Evolutionary conservation across 2,329 filamentous ascomycete species (phyloP), one percentile per base, ranked within the genome.

Genomic region (Trichoderma koningii): DNA sequence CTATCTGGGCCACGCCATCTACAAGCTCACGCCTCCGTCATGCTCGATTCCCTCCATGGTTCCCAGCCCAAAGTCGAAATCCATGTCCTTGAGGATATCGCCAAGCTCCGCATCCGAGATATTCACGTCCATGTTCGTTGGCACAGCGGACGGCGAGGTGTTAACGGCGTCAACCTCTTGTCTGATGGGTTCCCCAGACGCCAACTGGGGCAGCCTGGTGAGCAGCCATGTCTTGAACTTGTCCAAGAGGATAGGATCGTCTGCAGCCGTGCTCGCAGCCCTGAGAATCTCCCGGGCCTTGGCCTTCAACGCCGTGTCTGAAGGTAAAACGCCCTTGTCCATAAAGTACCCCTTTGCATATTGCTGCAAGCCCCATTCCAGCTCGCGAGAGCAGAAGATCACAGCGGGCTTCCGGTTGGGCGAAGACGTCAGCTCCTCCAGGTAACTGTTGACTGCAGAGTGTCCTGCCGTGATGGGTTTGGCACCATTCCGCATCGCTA

Each of bases 301-400:
- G 14, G 75, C 74, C 34, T 79, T 76, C 5, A 88, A 71, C 26
- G 75, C 76, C 3, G 78, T 78, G 69, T 87, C 83, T 2, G 71
- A 72, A 0, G 85, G 85, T 66, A 85, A 78, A 5, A 69, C 70
- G 3, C 78, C 79, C 1, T 72, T 75, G 5, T 71, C 72, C 6
- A 73, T 69, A 7, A 82, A 69, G 66, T 81, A 74, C 2, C 73
- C 70, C 34, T 77, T 74, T 6, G 85, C 82, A 68, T 81, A 85
- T 19, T 79, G 77, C 12, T 77, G 72, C 15, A 88, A 75, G 2
- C 82, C 83, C n/a, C 72, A 76, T 72, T 88, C 86, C 23, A 88
- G 78, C 70, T 87, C 84, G 7, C 83, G 77, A 19, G 82, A 85
- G 73, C 83, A 87, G 71, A 88, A 88, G 0, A 87, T 78, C 9